Conservation (phyloP, 306 rosid genomes). For the Vigna trinervia region DNA sequence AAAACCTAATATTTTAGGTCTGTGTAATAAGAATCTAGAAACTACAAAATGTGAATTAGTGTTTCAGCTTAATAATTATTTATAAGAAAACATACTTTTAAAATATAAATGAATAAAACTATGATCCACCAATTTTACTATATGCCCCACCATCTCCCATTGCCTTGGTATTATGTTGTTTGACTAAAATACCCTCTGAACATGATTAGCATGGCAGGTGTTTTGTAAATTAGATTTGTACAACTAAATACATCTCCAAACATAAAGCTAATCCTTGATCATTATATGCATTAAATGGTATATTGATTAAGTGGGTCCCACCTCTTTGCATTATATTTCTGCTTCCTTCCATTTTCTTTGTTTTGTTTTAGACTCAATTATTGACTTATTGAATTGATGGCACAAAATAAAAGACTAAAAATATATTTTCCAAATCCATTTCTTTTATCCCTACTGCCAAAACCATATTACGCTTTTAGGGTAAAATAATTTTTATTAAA, state of each 20-base stretch:
- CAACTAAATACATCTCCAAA: constrained; percentile 38
- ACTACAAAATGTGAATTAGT: too few species aligned
- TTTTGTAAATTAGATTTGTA: constrained; percentile 30
- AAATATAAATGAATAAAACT: neutral
- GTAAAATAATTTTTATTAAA: too few species aligned
- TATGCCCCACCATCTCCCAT: constrained; percentile 40
- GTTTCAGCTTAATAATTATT: too few species aligned
- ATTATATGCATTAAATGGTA: constrained; percentile 64
- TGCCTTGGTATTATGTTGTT: neutral
- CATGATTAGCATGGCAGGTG: constrained; percentile 31
- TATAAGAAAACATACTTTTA: too few species aligned
- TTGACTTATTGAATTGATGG: constrained; percentile 55
- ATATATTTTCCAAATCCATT: too few species aligned
- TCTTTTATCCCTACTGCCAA: too few species aligned
- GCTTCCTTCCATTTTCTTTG: constrained; percentile 50
- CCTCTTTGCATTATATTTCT: constrained; percentile 54
- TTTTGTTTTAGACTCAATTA: constrained; percentile 62
- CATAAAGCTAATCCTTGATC: constrained; percentile 49
- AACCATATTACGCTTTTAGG: too few species aligned
- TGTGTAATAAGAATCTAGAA: too few species aligned
- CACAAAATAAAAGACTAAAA: neutral
- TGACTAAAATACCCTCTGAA: constrained; percentile 42
- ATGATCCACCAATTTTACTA: constrained; percentile 35
- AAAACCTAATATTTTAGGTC: too few species aligned
- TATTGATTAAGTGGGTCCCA: constrained; percentile 62